Evolutionary conservation across 2,329 filamentous ascomycete species (phyloP), one percentile per base, ranked within the genome.

Genomic region (Calonectria henricotiae): DNA sequence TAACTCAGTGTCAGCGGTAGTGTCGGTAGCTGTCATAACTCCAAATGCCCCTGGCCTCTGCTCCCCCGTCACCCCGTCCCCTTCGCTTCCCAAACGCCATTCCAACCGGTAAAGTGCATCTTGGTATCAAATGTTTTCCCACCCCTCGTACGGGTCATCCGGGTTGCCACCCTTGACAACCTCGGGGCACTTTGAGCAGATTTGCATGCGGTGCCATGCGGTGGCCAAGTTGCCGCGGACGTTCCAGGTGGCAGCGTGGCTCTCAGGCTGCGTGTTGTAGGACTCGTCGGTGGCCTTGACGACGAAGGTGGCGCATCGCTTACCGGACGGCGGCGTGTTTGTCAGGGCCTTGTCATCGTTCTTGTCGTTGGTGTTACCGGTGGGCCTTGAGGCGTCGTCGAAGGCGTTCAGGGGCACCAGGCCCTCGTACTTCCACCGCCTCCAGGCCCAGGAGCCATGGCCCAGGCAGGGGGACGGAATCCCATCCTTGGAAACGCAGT

Each of bases 261-360:
- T 86, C 77, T 91, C 88, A 0, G 91, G 90, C 80, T 93, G 91
- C 0, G 89, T 89, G 73, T 92, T 92, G 79, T 92, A 92, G 2
- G 86, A 83, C 73, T 91, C 89, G 76, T 93, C 91, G 2, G 88
- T 89, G 7, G 91, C 91, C 81, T 92, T 92, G 75, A 92, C 90
- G 5, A 92, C 82, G 60, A 92, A 74, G 0, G 85, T 87, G 1
- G 86, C 85, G 75, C 86, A 89, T 47, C 75, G 74, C 23, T 71
- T 76, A 27, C 71, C 69, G 3, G 51, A 12, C 4, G 30, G 20
- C 20, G 35, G 20, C 7, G 51, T 15, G 51, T 39, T 58, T 13
- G 32, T 25, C 51, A 58, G 51, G n/a, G 51, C 15, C 35, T 27
- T 55, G 32, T 55, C 51, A 23, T 51, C 23, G 8, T 65, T 20